Conservation (phyloP, 768 basidiomycete genomes). For the Hebeloma cylindrosporum region DNA sequence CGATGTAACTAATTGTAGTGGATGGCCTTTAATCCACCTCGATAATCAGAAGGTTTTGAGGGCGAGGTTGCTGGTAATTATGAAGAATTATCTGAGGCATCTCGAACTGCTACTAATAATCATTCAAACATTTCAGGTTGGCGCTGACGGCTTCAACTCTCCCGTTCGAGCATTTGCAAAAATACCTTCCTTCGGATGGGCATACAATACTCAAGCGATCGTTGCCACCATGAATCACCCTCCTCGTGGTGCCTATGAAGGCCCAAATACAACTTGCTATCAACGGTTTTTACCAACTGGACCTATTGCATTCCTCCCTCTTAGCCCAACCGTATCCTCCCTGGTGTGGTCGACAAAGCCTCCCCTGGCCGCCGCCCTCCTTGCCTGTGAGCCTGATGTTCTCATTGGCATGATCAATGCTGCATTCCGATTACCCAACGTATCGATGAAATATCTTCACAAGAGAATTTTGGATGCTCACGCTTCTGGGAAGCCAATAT, state of each 20-base stretch:
- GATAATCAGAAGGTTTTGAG: slow-evolving; percentile 65
- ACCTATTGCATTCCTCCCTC: slow-evolving; percentile 92
- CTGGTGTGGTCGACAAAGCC: slow-evolving; percentile 95
- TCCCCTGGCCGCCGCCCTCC: slow-evolving; percentile 67
- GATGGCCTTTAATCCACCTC: slow-evolving; percentile 81
- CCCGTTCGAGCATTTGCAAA: slow-evolving; percentile 86
- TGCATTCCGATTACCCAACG: slow-evolving; percentile 80
- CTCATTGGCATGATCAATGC: slow-evolving; percentile 82
- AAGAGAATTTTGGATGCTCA: slow-evolving; percentile 57
- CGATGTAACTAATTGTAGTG: slow-evolving; percentile 50
- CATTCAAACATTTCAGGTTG: slow-evolving; percentile 54
- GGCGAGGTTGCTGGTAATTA: slow-evolving; percentile 71
- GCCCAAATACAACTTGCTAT: slow-evolving; percentile 78
- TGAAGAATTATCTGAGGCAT: neutral
- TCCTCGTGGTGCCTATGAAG: slow-evolving; percentile 60
- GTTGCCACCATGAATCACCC: slow-evolving; percentile 85
- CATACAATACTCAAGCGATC: slow-evolving; percentile 85
- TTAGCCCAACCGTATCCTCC: slow-evolving; percentile 75
- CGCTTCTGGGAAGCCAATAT: slow-evolving; percentile 43
- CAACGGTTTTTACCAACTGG: slow-evolving; percentile 95
- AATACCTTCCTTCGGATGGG: slow-evolving; percentile 89
- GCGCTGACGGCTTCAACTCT: slow-evolving; percentile 94
- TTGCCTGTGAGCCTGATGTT: slow-evolving; percentile 59
- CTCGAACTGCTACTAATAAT: neutral
- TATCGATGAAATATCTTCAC: slow-evolving; percentile 70